phyloP scores from a whole-genome alignment of 2,329 filamentous ascomycete species.

The Alternaria arborescens region DNA sequence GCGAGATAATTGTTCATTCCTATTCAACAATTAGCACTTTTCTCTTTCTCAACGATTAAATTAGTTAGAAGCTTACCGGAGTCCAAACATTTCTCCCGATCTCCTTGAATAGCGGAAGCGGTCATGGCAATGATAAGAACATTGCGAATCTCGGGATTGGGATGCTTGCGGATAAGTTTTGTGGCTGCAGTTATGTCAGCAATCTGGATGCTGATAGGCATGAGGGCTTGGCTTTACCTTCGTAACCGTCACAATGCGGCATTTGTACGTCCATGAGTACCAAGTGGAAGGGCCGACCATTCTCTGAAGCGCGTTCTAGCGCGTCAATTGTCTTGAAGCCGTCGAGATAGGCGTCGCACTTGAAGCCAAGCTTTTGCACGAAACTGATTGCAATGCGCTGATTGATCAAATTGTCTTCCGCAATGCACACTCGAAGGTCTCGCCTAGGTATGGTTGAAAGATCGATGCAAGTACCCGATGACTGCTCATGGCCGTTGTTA shows the following conservation, averaged over 20 bases:
- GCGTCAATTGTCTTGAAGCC: slow-evolving; percentile 88
- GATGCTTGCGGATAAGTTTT: slow-evolving; percentile 78
- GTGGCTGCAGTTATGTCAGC: slow-evolving; percentile 65
- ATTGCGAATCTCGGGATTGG: slow-evolving; percentile 77
- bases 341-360: slow-evolving; percentile 88
- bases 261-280: slow-evolving; percentile 97
- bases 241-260: slow-evolving; percentile 91
- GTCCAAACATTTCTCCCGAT: slow-evolving; percentile 74
- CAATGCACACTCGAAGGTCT: slow-evolving; percentile 86
- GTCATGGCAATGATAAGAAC: slow-evolving; percentile 98
- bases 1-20: slow-evolving; percentile 98
- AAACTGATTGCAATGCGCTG: slow-evolving; percentile 94
- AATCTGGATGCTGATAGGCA: background rate
- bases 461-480: slow-evolving; percentile 47
- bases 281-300: slow-evolving; percentile 83
- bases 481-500: slow-evolving; percentile 54
- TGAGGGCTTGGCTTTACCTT: slow-evolving; percentile 52
- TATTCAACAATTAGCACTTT: slow-evolving; percentile 65
- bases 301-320: slow-evolving; percentile 74
- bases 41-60: background rate
- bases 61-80: background rate
- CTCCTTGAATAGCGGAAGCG: slow-evolving; percentile 90
- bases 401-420: slow-evolving; percentile 95
- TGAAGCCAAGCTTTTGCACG: slow-evolving; percentile 83
- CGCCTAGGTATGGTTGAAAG: slow-evolving; percentile 78